Conservation (phyloP, 805 yeast species). For the Cyberlindnera veronae region DNA sequence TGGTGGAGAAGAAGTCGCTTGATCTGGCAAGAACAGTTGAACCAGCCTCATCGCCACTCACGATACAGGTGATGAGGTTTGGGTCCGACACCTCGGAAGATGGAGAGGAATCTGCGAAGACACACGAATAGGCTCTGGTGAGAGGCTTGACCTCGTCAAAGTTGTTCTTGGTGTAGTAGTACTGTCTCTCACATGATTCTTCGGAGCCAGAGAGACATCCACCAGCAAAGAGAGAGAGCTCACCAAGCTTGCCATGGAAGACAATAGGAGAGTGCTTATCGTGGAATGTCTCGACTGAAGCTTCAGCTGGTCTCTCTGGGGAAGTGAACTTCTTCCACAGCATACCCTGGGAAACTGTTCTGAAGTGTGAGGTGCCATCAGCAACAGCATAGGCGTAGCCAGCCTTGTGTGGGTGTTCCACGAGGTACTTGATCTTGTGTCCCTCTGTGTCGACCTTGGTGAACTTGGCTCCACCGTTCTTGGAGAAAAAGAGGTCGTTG, state of each 20-base stretch:
- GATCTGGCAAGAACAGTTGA: slow-evolving; percentile 34
- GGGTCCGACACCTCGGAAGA: slow-evolving; percentile 23
- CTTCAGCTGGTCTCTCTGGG: slow-evolving; percentile 27
- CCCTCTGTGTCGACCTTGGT: slow-evolving; percentile 37
- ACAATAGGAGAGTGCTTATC: slow-evolving; percentile 26
- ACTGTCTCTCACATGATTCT: slow-evolving; percentile 33
- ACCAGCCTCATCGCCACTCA: slow-evolving; percentile 38
- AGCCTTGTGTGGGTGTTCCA: slow-evolving; percentile 37
- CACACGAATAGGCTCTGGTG: slow-evolving; percentile 32
- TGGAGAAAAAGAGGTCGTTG: slow-evolving; percentile 39
- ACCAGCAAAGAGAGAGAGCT: slow-evolving; percentile 37
- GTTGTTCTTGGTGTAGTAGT: slow-evolving; percentile 44
- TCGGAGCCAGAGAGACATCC: slow-evolving; percentile 30
- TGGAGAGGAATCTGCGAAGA: slow-evolving; percentile 29
- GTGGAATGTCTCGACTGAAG: slow-evolving; percentile 23
- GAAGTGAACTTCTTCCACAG: slow-evolving; percentile 38
- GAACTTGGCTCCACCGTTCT: slow-evolving; percentile 46
- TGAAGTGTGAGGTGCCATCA: slow-evolving; percentile 32
- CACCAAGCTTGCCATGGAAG: slow-evolving; percentile 38
- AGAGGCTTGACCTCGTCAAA: slow-evolving; percentile 33
- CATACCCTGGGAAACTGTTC: slow-evolving; percentile 39
- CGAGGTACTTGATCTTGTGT: slow-evolving; percentile 27
- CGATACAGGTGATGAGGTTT: slow-evolving; percentile 41
- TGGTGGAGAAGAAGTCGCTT: slow-evolving; percentile 41
- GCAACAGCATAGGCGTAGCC: slow-evolving; percentile 39